phyloP scores from a whole-genome alignment of 371 early-diverging fungal genomes.

The Rhizopus microsporus region DNA sequence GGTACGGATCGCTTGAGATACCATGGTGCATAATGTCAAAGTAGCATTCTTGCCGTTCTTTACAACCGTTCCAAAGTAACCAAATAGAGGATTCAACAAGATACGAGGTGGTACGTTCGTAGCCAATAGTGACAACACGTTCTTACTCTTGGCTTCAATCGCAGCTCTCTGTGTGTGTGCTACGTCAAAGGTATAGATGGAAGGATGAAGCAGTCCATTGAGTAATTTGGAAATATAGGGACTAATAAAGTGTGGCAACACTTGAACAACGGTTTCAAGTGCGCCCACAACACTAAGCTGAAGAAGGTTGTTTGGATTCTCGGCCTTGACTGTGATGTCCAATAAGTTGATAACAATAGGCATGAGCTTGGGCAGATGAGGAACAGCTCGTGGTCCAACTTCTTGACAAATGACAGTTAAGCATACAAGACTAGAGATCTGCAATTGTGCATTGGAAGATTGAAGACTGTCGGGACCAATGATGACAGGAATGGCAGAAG shows the following conservation, averaged over 20 bases:
- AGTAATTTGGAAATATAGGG: slow-evolving; percentile 74
- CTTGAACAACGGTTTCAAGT: slow-evolving; percentile 70
- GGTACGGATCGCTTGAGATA: slow-evolving; percentile 61
- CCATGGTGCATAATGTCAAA: slow-evolving; percentile 62
- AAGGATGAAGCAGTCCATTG: slow-evolving; percentile 54
- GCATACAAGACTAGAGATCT: slow-evolving; percentile 73
- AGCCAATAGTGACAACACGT: slow-evolving; percentile 58
- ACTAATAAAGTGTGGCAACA: slow-evolving; percentile 82
- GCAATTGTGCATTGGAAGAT: slow-evolving; percentile 59
- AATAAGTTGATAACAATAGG: slow-evolving; percentile 60
- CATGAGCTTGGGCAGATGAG: slow-evolving; percentile 84
- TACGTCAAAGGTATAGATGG: slow-evolving; percentile 48
- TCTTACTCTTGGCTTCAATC: slow-evolving; percentile 52
- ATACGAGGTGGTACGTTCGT: slow-evolving; percentile 67
- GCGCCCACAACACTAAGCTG: slow-evolving; percentile 70
- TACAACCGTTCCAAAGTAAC: slow-evolving; percentile 58
- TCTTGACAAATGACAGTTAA: slow-evolving; percentile 72
- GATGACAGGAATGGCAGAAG: slow-evolving; percentile 58
- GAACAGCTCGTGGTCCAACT: slow-evolving; percentile 82
- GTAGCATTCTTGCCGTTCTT: slow-evolving; percentile 56
- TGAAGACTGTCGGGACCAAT: slow-evolving; percentile 59
- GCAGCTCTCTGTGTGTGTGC: slow-evolving; percentile 44
- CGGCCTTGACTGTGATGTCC: slow-evolving; percentile 32
- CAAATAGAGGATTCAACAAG: slow-evolving; percentile 69
- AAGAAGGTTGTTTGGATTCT: slow-evolving; percentile 39